phyloP scores from a whole-genome alignment of 192 early-diverging fungal genomes.

The Coemansia erecta region DNA sequence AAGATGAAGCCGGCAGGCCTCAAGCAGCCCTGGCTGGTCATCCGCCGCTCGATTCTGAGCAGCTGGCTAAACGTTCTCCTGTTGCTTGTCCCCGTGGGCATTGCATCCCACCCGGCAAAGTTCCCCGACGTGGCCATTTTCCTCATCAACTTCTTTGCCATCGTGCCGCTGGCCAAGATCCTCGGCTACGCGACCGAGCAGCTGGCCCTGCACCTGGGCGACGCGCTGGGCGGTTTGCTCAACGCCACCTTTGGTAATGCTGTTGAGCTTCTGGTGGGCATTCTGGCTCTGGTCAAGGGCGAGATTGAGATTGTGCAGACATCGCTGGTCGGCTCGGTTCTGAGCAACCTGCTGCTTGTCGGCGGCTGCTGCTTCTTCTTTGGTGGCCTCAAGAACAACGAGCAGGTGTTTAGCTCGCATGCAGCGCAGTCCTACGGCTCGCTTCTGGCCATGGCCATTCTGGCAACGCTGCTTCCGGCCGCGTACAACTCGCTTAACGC shows the following conservation, averaged over 20 bases:
- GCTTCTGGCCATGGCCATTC: slow-evolving; percentile 64
- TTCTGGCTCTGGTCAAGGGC: slow-evolving; percentile 77
- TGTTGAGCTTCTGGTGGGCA: slow-evolving; percentile 79
- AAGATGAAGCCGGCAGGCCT: slow-evolving; percentile 34
- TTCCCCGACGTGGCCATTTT: slow-evolving; percentile 73
- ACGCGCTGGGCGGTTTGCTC: slow-evolving; percentile 79
- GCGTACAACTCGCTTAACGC: slow-evolving; percentile 58
- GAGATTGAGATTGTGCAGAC: slow-evolving; percentile 84
- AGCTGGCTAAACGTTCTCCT: slow-evolving; percentile 72
- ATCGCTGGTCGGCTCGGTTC: slow-evolving; percentile 83
- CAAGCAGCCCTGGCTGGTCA: slow-evolving; percentile 40
- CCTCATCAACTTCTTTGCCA: slow-evolving; percentile 85
- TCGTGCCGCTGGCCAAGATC: slow-evolving; percentile 86
- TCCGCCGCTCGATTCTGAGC: slow-evolving; percentile 54
- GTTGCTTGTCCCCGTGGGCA: slow-evolving; percentile 77
- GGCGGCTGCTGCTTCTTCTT: slow-evolving; percentile 83
- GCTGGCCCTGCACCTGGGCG: slow-evolving; percentile 57
- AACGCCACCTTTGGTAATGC: slow-evolving; percentile 83
- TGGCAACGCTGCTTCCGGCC: slow-evolving; percentile 69
- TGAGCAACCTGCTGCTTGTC: slow-evolving; percentile 85
- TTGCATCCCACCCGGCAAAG: slow-evolving; percentile 59
- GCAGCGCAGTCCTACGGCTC: slow-evolving; percentile 73
- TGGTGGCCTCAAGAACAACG: slow-evolving; percentile 75
- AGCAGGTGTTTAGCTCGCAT: slow-evolving; percentile 69
- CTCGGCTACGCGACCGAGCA: slow-evolving; percentile 78